Conservation (phyloP, 371 early-diverging fungal genomes). For the Smittium mucronatum region DNA sequence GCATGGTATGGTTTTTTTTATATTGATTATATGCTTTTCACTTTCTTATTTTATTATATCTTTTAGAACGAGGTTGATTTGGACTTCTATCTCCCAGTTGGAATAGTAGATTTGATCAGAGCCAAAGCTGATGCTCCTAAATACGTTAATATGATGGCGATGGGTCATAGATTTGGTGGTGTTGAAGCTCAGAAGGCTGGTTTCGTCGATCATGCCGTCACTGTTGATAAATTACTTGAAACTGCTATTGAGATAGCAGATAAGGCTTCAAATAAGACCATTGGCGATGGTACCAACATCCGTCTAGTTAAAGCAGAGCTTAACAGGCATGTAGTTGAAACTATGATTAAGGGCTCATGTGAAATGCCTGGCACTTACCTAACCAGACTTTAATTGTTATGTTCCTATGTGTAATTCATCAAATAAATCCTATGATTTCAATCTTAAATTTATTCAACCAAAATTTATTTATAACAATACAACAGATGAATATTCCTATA, state of each 20-base stretch:
- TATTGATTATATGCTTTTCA: slow-evolving; percentile 54
- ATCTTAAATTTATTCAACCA: too few relatives aligned
- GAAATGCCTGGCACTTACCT: neutral
- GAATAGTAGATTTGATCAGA: neutral
- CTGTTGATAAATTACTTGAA: slow-evolving; percentile 30
- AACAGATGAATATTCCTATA: too few relatives aligned
- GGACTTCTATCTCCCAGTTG: neutral
- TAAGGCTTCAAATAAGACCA: neutral
- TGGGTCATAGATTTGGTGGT: slow-evolving; percentile 49
- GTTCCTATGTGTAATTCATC: too few relatives aligned
- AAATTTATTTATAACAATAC: too few relatives aligned
- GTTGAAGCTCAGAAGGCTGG: slow-evolving; percentile 45
- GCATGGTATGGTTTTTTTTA: slow-evolving; percentile 51
- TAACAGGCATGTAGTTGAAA: neutral
- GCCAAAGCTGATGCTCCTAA: slow-evolving; percentile 17
- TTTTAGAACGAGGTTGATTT: slow-evolving; percentile 42
- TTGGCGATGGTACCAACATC: neutral
- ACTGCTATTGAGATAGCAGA: slow-evolving; percentile 23
- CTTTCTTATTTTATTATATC: slow-evolving; percentile 63
- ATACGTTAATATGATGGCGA: slow-evolving; percentile 47
- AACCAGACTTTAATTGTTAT: neutral
- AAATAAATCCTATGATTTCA: too few relatives aligned
- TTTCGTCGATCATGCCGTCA: slow-evolving; percentile 46
- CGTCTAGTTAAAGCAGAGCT: neutral
- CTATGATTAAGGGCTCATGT: neutral